A percentile compares a stretch with the other conserved stretches of the same genome.
phyloP scores from a whole-genome alignment of 2,329 filamentous ascomycete genomes.

The Penicillium sp. region DNA sequence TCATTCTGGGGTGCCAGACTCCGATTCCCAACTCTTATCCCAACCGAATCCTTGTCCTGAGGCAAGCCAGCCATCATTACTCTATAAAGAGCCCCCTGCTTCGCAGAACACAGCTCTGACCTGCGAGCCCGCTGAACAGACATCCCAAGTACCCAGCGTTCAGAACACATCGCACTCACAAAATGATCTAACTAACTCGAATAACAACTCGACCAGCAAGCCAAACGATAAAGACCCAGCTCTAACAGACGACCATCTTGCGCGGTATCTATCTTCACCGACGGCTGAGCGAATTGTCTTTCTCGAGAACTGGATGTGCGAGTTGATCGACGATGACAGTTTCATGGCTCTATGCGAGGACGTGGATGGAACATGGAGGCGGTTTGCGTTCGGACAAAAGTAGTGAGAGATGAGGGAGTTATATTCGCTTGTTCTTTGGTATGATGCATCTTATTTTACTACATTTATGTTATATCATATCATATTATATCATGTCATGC shows the following conservation, averaged over 20 bases:
- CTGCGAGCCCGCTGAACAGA: neutral
- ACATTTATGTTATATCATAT: neutral
- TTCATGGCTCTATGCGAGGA: constrained; percentile 43
- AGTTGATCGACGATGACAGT: constrained; percentile 40
- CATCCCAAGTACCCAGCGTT: neutral
- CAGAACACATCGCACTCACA: neutral
- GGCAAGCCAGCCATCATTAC: neutral
- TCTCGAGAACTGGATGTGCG: constrained; percentile 43
- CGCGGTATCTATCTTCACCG: constrained; percentile 31
- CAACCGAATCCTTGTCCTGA: neutral
- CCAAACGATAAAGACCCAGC: neutral
- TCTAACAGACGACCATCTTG: constrained; percentile 25
- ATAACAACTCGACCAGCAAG: neutral
- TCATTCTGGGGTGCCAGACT: neutral
- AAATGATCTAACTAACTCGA: neutral
- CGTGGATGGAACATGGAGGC: constrained; percentile 41
- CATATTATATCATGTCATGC: neutral
- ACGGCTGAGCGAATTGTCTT: constrained; percentile 32
- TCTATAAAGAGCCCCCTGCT: neutral
- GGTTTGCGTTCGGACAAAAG: constrained; percentile 39
- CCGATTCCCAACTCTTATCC: neutral
- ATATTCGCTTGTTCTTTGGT: neutral
- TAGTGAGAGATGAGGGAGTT: neutral
- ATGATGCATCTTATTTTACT: neutral
- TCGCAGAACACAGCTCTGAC: neutral